Evolutionary conservation across 371 early-diverging fungal genomes (phyloP), one percentile per base, ranked within the genome.

Genomic region (Mortierella sp.): DNA sequence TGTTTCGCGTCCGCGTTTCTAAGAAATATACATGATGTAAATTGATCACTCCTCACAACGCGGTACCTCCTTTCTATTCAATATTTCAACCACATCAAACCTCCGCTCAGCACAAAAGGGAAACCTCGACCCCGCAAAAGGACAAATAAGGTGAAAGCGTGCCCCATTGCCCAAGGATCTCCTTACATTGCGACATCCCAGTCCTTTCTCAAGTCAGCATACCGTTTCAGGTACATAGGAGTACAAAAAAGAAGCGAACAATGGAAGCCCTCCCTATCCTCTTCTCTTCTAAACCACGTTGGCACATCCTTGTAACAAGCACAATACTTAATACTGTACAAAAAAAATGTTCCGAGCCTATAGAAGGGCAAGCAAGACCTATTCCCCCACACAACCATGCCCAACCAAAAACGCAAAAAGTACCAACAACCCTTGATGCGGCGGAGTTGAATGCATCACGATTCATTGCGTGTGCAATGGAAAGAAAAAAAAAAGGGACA

Each of bases 341-440:
- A 42, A 34, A 42, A 68, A 42, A 52, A 52, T 34, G 38, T 63
- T 65, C 44, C n/a, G 24, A 5, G 21, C 44, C 68, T 21, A 38
- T 4, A 63, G 14, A 19, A 28, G 9, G 28, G n/a, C n/a, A n/a
- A 28, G 0, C 28, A 28, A 58, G 38, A 21, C 68, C 9, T 68
- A 68, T 3, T 68, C 68, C 68, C 50, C 68, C 68, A 68, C 68
- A 68, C 19, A 68, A 68, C 68, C 68, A 68, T 68, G 24, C 44
- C 68, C 68, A 68, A 68, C 68, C 68, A 68, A 68, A 68, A 26
- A 3, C 28, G 57, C 26, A 9, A 26, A 58, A 58, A 58, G 26
- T 26, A 60, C 42, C 42, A 31, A 28, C 68, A 19, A 68, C 68
- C 68, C 68, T 68, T 24, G 42, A 38, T 24, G 68, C 68, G 68